Evolutionary conservation across 169 alveolate species (phyloP).

Genomic region (Cryptosporidium viatorum): DNA sequence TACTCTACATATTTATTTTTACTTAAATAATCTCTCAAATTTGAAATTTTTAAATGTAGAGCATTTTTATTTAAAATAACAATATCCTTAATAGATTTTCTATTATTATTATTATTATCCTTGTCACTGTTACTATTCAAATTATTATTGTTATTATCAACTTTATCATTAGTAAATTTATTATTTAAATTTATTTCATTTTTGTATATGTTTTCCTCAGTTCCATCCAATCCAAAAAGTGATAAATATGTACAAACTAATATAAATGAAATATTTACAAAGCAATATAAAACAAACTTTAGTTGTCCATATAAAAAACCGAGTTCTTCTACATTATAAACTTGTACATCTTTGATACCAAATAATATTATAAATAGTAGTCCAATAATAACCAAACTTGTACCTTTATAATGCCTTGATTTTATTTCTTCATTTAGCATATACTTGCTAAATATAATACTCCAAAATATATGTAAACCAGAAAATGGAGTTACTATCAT

Average conservation of each 20-base stretch:
- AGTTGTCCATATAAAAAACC: slow-evolving; percentile 23
- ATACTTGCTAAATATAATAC: slow-evolving; percentile 47
- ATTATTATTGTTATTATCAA: background rate
- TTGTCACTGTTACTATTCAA: background rate
- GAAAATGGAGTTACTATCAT: slow-evolving; percentile 70
- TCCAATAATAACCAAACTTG: slow-evolving; percentile 41
- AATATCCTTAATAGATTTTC: background rate
- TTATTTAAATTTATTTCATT: background rate
- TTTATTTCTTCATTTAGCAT: slow-evolving; percentile 34
- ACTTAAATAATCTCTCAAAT: slow-evolving; percentile 7
- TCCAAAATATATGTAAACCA: slow-evolving; percentile 73
- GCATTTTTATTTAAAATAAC: slow-evolving; percentile 28
- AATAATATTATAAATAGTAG: slow-evolving; percentile 27
- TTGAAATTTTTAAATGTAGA: slow-evolving; percentile 38
- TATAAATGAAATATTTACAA: slow-evolving; percentile 7
- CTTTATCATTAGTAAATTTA: background rate
- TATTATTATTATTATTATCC: background rate
- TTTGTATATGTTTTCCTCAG: background rate
- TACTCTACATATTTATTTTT: slow-evolving; percentile 10
- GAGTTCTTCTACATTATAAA: slow-evolving; percentile 21
- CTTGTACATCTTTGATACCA: slow-evolving; percentile 65
- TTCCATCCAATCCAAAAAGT: slow-evolving; percentile 47
- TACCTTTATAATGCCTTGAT: slow-evolving; percentile 43
- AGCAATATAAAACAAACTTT: slow-evolving; percentile 17
- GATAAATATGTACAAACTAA: slow-evolving; percentile 38